phyloP scores from a whole-genome alignment of 2,329 filamentous ascomycete species.

The Blastomyces emzantsi region DNA sequence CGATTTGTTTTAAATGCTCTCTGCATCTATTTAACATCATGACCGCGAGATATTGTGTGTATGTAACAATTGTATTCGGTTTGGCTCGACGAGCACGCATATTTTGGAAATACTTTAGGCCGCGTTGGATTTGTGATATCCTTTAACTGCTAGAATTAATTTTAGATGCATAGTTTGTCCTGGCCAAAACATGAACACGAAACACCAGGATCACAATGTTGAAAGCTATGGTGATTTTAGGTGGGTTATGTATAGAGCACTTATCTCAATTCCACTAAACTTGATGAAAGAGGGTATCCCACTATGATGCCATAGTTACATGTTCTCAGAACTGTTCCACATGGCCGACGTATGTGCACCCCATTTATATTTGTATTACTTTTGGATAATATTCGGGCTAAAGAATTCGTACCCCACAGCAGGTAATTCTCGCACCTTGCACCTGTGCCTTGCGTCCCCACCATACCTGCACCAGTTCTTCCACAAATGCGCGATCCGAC shows the following conservation, averaged over 20 bases:
- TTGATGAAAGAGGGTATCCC: not conserved
- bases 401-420: conserved; percentile 41
- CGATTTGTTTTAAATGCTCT: not conserved
- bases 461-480: conserved; percentile 39
- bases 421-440: conserved; percentile 37
- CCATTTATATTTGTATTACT: conserved; percentile 6
- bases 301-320: not conserved
- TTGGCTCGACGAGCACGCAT: not conserved
- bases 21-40: not conserved
- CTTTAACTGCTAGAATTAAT: too few species aligned
- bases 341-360: not conserved
- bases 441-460: conserved; percentile 38
- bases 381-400: conserved; percentile 16
- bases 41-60: not conserved
- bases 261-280: not conserved
- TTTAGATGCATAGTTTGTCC: too few species aligned
- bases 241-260: too few species aligned
- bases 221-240: too few species aligned
- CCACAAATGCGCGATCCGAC: conserved; percentile 38
- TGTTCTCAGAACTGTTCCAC: not conserved
- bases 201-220: too few species aligned
- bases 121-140: too few species aligned
- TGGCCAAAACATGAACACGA: too few species aligned
- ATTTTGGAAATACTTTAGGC: too few species aligned
- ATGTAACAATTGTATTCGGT: not conserved